Conservation (phyloP, 768 basidiomycete genomes). For the Tricholoma matsutake region DNA sequence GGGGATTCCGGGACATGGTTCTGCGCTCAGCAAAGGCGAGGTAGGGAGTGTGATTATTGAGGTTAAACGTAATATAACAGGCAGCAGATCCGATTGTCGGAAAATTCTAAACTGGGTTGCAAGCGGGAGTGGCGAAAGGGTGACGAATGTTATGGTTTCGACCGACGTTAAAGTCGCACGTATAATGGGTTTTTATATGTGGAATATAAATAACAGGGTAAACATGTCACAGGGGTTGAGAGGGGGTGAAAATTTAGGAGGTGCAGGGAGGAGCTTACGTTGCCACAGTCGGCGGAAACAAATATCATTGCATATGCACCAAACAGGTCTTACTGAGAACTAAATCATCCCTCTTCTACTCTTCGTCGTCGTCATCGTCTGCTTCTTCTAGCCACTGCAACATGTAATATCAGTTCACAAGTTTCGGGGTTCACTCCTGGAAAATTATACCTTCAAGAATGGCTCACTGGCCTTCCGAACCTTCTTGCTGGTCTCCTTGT, state of each 20-base stretch:
- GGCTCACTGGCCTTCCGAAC: constrained; percentile 95
- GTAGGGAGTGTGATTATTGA: not conserved
- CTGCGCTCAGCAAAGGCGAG: not conserved
- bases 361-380: constrained; percentile 72
- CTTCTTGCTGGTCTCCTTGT: constrained; percentile 92
- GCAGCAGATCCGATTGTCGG: too few relatives aligned
- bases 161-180: too few relatives aligned
- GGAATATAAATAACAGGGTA: too few relatives aligned
- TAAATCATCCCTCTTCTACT: constrained; percentile 21
- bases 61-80: not conserved
- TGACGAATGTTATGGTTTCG: too few relatives aligned
- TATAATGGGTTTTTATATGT: too few relatives aligned
- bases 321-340: not conserved
- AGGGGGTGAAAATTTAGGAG: too few relatives aligned
- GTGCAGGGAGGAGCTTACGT: too few relatives aligned
- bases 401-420: constrained; percentile 7
- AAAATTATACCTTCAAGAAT: constrained; percentile 74
- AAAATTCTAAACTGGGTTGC: too few relatives aligned
- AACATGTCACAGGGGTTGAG: too few relatives aligned
- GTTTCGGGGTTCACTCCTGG: not conserved
- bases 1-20: not conserved
- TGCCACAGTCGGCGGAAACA: too few relatives aligned
- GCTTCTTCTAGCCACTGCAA: constrained; percentile 84
- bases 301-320: not conserved
- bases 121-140: too few relatives aligned